Base-by-base conservation (phyloP, 176 grass and related monocot genomes). In the Metroxylon sagu region DNA sequence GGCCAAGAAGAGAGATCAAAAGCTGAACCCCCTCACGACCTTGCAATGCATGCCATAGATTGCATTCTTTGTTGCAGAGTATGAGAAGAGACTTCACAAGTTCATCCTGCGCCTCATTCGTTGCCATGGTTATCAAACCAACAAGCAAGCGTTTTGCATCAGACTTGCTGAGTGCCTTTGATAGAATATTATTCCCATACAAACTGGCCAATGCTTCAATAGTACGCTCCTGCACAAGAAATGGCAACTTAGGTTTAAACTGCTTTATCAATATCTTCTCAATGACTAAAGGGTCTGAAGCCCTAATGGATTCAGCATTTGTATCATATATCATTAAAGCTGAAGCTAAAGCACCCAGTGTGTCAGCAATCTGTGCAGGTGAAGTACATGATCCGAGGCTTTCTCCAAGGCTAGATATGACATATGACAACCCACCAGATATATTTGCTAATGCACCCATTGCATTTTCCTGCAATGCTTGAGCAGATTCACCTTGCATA, bases 381-480 rank as follows among this genome's bases (percentile, higher is more conserved):
- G 94, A 99, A 70, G 85, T 80, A 57, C 94, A 99, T 79, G 94
- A 93, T 69, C 86, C 88, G 16, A 99, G 82, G 81, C 94, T 99
- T 68, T 99, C 94, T 58, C 88, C 94, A 48, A 99, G 85, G 77
- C 94, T 99, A 66, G 82, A 80, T 64, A 99, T 99, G 54, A 99
- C 94, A 84, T 89, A 89, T 64, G 94, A 99, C 58, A 99, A 68
- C 49, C 94, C 94, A 51, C 94, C 94, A 65, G 94, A 99, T 78
- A 99, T 93, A 86, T 93, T 99, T 76, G 94, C 94, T 48, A 99
- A 76, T 69, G 94, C 94, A 73, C 94, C 85, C 94, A 99, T 99
- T 2, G 94, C 94, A 85, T 99, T 99, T 75, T 93, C 94, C 77
- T 99, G 94, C 76, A 99, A 76, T 49, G 88, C 88, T 67, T 99